Evolutionary conservation across 2,329 filamentous ascomycete species (phyloP).

Genomic region (Penicillium rolfsii): DNA sequence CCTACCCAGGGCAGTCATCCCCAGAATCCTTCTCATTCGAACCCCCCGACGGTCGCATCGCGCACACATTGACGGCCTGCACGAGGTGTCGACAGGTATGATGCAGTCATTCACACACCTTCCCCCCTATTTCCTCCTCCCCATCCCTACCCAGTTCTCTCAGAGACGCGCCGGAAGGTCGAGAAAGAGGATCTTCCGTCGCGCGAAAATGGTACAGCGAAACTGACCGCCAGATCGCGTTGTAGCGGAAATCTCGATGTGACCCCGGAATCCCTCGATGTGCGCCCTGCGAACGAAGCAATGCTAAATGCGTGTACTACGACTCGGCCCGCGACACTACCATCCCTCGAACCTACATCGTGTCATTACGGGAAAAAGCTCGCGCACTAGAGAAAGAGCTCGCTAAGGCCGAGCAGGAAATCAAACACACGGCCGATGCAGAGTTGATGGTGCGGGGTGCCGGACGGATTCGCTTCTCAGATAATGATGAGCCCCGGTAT

Average conservation of each 20-base stretch:
- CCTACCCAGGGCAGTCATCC: constrained; percentile 22
- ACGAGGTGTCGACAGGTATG: constrained; percentile 55
- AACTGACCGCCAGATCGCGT: constrained; percentile 17
- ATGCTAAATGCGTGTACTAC: constrained; percentile 91
- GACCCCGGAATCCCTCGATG: constrained; percentile 91
- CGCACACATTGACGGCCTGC: constrained; percentile 55
- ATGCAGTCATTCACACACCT: constrained; percentile 15
- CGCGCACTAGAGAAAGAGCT: constrained; percentile 81
- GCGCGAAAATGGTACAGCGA: not conserved
- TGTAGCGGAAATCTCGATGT: constrained; percentile 90
- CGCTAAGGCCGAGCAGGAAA: constrained; percentile 75
- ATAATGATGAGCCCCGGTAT: constrained; percentile 86
- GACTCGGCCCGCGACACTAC: constrained; percentile 84
- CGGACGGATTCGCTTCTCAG: constrained; percentile 80
- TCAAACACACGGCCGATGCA: constrained; percentile 68
- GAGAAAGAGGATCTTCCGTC: not conserved
- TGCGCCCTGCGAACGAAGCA: constrained; percentile 87
- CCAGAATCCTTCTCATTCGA: constrained; percentile 33
- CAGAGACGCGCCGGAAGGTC: too few species aligned
- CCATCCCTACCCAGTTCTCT: not conserved
- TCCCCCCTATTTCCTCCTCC: not conserved
- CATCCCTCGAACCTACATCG: constrained; percentile 89
- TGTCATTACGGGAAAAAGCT: constrained; percentile 86
- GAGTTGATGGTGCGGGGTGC: constrained; percentile 87
- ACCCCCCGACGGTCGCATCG: constrained; percentile 44